Base-by-base conservation (phyloP, 2,329 filamentous ascomycete genomes). In the Rhynchosporium graminicola region DNA sequence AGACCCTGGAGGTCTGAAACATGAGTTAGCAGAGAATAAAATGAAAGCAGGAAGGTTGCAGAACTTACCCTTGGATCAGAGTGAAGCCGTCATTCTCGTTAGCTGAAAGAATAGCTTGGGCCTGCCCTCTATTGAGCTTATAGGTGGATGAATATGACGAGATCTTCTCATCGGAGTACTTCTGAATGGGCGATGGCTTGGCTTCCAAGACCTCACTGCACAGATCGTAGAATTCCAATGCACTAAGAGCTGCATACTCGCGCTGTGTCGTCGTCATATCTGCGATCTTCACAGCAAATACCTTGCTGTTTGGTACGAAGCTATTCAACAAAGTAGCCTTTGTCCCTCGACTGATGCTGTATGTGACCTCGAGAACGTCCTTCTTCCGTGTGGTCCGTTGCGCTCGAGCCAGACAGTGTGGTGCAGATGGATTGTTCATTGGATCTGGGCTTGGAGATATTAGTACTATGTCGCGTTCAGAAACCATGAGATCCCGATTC, bases 61-160 rank as follows among this genome's bases (percentile, higher is more conserved):
- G 56, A 56, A 72, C 80, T 74, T 80, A 88, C 85, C 90, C 95
- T 78, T 99, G 95, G 69, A 99, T 92, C 64, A 99, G 80, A 3
- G 95, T 98, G 73, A 99, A 99, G 0, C 92, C 96, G 76, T 98
- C 95, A 69, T 99, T 99, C 71, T 96, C 93, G 62, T 93, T 85
- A 12, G 93, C 94, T 59, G 94, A 96, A 67, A 95, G 85, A 65
- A 99, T 91, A 7, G 95, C 95, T 75, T 91, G 90, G 3, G 94
- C 92, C 74, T 99, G 95, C 5, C 92, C 95, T 47, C 82, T 81
- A 74, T 99, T 99, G 61, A 99, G 84, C 28, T 85, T 83, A 77
- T 97, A 98, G 62, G 89, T 93, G 29, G 83, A 79, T 76, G 89
- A 87, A 42, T 91, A 82, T 7, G 84, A 82, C 6, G 84, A 79